Evolutionary conservation across 331 rosid species (phyloP).

Genomic region (Malus hybrid): DNA sequence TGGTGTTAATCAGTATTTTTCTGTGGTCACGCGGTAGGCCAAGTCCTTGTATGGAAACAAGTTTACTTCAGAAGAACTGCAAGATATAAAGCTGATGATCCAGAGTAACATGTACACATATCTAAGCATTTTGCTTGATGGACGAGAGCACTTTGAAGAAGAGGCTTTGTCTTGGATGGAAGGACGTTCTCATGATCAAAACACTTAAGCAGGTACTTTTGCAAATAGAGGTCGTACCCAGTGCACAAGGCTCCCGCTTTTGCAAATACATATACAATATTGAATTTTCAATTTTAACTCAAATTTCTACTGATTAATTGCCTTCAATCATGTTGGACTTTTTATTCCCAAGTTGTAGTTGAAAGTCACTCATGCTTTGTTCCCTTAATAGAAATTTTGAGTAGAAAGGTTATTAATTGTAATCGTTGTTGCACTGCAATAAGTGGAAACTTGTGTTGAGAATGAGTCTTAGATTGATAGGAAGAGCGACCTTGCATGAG

Average conservation of each 20-base stretch:
- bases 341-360: background rate
- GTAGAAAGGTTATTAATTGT: background rate
- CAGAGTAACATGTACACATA: conserved; percentile 94
- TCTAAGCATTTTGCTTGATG: conserved; percentile 92
- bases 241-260: too few species aligned
- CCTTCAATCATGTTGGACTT: background rate
- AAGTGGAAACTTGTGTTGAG: background rate
- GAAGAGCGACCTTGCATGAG: too few species aligned
- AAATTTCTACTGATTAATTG: background rate
- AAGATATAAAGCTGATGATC: conserved; percentile 84
- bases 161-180: conserved; percentile 51
- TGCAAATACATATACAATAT: background rate
- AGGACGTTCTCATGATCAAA: conserved; percentile 36
- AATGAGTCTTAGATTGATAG: too few species aligned
- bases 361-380: background rate
- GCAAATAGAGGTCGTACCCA: too few species aligned
- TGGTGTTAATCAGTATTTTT: conserved; percentile 3
- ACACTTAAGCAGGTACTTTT: conserved; percentile 46
- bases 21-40: conserved; percentile 49
- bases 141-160: conserved; percentile 96
- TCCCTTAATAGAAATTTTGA: background rate
- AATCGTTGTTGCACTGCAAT: background rate
- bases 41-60: conserved; percentile 79
- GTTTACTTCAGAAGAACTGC: conserved; percentile 63
- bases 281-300: background rate